Conservation (phyloP, 2,329 filamentous ascomycete species). For the Cladosporium sp. region DNA sequence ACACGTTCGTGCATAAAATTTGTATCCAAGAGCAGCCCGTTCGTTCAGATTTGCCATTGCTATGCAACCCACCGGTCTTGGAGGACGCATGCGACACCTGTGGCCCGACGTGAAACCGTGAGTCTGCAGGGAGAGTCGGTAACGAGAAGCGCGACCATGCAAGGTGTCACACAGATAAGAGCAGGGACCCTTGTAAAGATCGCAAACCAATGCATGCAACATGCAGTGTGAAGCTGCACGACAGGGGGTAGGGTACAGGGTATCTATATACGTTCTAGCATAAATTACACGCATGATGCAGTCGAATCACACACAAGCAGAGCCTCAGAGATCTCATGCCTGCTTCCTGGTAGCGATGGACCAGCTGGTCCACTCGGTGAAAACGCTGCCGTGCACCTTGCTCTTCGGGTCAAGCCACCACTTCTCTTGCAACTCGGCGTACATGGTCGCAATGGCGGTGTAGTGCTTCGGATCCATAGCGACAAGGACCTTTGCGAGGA, state of each 20-base stretch:
- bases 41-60: not conserved
- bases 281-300: not conserved
- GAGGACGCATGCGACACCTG: not conserved
- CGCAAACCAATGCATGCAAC: not conserved
- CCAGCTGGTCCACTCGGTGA: slow-evolving; percentile 53
- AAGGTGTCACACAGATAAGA: not conserved
- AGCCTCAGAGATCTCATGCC: not conserved
- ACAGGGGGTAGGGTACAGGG: not conserved
- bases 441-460: slow-evolving; percentile 43
- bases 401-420: slow-evolving; percentile 47
- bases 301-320: not conserved
- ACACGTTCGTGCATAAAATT: not conserved
- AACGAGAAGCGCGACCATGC: not conserved
- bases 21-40: not conserved
- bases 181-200: not conserved
- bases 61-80: not conserved
- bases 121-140: not conserved
- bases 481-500: slow-evolving; percentile 65
- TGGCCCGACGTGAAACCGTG: not conserved
- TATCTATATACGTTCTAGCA: not conserved
- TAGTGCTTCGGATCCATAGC: slow-evolving; percentile 47
- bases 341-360: slow-evolving; percentile 35
- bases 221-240: not conserved
- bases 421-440: slow-evolving; percentile 46
- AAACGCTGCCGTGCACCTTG: slow-evolving; percentile 46